Evolutionary conservation across 371 early-diverging fungal genomes (phyloP), one percentile per base, ranked within the genome.

Genomic region (Mucor racemosus): DNA sequence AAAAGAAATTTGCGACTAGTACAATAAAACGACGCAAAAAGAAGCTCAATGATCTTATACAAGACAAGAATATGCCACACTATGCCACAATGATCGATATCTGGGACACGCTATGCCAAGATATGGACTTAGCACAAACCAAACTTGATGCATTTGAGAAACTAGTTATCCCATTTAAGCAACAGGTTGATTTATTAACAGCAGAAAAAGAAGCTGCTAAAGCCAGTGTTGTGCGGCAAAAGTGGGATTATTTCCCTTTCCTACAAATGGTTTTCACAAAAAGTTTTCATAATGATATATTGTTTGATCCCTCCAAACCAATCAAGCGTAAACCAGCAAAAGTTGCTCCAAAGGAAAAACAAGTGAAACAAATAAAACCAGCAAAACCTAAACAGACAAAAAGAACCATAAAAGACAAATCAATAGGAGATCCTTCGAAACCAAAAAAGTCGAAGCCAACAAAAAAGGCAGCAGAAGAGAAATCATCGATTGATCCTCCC

Each of bases 161-260:
- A 5, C 26, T 44, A 17, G 21, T 42, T 3, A 1, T 14, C 10
- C 26, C 46, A 19, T 31, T 39, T 5, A 54, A 36, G 14, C 41
- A 26, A 31, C 15, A 62, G 6, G 50, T 8, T 2, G 35, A 53
- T 14, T 5, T 54, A 40, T 10, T 33, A 4, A 33, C 13, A 19
- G 34, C 26, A 7, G 19, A 36, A 50, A 48, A 17, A 39, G 17
- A 59, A 7, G 17, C 5, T 19, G 40, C 34, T 5, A 53, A 14
- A 13, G 54, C 19, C 0, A 44, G 59, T 33, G 46, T 46, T 4
- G 14, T 15, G n/a, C 41, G 67, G 21, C 54, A 62, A 53, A 71
- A 71, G 46, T 67, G 62, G 17, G 64, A 71, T 40, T 71, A 71
- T 39, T 67, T 63, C 19, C 60, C 67, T 0, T 62, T 71, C 13